Evolutionary conservation across 257 asterid species (phyloP).

Genomic region (Lithospermum erythrorhizon): DNA sequence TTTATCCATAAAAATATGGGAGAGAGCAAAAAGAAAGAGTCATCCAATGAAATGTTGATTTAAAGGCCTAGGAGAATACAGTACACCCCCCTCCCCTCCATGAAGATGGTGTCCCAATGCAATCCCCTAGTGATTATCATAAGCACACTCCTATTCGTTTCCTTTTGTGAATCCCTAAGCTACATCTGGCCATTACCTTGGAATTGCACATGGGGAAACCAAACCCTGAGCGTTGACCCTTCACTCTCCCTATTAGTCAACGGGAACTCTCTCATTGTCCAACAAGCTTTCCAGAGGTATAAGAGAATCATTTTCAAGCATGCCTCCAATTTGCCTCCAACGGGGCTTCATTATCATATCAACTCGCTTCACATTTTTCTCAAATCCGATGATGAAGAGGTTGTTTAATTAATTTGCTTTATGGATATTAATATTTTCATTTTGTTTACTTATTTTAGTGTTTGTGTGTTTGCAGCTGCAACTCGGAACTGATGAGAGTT

Average conservation of each 20-base stretch:
- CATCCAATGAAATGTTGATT: no score
- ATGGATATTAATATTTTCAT: background rate
- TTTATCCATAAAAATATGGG: no score
- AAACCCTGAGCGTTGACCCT: slow-evolving; percentile 72
- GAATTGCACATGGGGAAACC: slow-evolving; percentile 59
- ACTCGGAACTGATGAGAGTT: slow-evolving; percentile 91
- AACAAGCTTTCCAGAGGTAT: slow-evolving; percentile 60
- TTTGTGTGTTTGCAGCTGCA: slow-evolving; percentile 38
- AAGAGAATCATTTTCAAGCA: slow-evolving; percentile 50
- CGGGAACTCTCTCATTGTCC: slow-evolving; percentile 45
- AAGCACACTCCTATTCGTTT: background rate
- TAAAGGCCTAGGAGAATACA: no score
- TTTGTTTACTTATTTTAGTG: background rate
- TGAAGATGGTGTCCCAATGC: no score
- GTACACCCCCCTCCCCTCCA: no score
- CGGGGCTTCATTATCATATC: slow-evolving; percentile 40
- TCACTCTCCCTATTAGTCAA: slow-evolving; percentile 36
- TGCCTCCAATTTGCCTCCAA: slow-evolving; percentile 16
- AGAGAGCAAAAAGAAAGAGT: no score
- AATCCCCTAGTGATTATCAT: no score
- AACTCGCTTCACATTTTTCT: slow-evolving; percentile 38
- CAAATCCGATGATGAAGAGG: slow-evolving; percentile 60
- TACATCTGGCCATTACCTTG: slow-evolving; percentile 81
- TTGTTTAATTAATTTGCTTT: slow-evolving; percentile 5
- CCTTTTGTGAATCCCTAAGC: slow-evolving; percentile 16